phyloP scores from a whole-genome alignment of 1,284 basidiomycete species.

The Puccinia triticina region DNA sequence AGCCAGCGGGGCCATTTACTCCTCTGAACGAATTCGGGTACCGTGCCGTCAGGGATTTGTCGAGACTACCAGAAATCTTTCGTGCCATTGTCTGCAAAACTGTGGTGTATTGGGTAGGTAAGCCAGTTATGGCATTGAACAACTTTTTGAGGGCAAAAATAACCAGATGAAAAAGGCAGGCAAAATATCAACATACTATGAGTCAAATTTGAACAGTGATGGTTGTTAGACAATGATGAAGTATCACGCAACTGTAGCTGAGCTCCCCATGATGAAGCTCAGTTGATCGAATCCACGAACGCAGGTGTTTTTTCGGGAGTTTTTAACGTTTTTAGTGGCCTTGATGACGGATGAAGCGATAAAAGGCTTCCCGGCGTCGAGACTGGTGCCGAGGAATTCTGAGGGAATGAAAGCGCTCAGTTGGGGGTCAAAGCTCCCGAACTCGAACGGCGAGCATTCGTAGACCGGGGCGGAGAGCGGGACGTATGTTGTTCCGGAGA shows the following conservation, averaged over 20 bases:
- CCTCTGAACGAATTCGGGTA: slow-evolving; percentile 50
- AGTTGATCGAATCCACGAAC: slow-evolving; percentile 38
- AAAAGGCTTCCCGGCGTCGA: slow-evolving; percentile 59
- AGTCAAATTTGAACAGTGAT: neutral
- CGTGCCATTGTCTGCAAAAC: neutral
- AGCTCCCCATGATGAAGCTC: slow-evolving; percentile 42
- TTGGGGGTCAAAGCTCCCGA: slow-evolving; percentile 63
- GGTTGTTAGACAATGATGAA: too few species aligned
- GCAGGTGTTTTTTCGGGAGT: neutral
- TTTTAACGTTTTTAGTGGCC: neutral
- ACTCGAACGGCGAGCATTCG: slow-evolving; percentile 64
- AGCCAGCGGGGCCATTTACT: slow-evolving; percentile 51
- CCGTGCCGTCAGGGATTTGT: neutral
- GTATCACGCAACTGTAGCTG: slow-evolving; percentile 24
- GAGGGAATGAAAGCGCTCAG: slow-evolving; percentile 58
- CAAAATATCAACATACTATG: too few species aligned
- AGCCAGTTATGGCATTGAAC: slow-evolving; percentile 24
- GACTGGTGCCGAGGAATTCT: slow-evolving; percentile 60
- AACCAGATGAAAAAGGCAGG: too few species aligned
- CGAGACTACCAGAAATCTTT: neutral
- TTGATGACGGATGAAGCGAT: neutral
- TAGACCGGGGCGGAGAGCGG: slow-evolving; percentile 59
- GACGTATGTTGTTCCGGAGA: slow-evolving; percentile 8
- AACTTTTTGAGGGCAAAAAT: slow-evolving; percentile 2
- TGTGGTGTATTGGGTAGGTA: neutral